phyloP scores from a whole-genome alignment of 371 early-diverging fungal genomes.

The Entomophthora muscae region DNA sequence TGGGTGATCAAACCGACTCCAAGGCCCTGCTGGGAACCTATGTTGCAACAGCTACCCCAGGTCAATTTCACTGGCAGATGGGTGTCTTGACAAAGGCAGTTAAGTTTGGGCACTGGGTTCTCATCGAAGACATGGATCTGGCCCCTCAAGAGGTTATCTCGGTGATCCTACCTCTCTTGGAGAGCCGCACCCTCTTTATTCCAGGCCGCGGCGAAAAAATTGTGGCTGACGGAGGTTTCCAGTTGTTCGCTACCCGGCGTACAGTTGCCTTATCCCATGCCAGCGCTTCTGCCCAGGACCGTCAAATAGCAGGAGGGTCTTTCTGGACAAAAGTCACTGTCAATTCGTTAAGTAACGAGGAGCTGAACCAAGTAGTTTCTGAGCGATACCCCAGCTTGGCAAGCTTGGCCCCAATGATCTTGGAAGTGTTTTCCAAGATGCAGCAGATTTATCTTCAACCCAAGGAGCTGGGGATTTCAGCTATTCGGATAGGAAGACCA shows the following conservation, averaged over 20 bases:
- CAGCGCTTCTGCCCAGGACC: slow-evolving; percentile 20
- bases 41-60: slow-evolving; percentile 81
- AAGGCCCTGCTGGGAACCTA: slow-evolving; percentile 95
- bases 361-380: slow-evolving; percentile 42
- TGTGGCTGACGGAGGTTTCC: slow-evolving; percentile 80
- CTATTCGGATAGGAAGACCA: slow-evolving; percentile 34
- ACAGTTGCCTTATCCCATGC: slow-evolving; percentile 23
- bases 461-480: slow-evolving; percentile 22
- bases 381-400: slow-evolving; percentile 32
- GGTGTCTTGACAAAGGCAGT: slow-evolving; percentile 96
- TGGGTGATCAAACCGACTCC: slow-evolving; percentile 97
- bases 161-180: slow-evolving; percentile 85
- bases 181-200: slow-evolving; percentile 83
- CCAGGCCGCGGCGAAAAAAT: slow-evolving; percentile 88
- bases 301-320: slow-evolving; percentile 39
- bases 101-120: slow-evolving; percentile 88
- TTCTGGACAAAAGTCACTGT: slow-evolving; percentile 67
- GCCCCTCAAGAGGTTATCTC: slow-evolving; percentile 96
- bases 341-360: slow-evolving; percentile 35
- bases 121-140: slow-evolving; percentile 97
- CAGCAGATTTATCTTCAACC: slow-evolving; percentile 33
- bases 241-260: slow-evolving; percentile 85
- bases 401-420: slow-evolving; percentile 26
- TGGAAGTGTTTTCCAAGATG: slow-evolving; percentile 39
- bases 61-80: slow-evolving; percentile 88